Evolutionary conservation across 768 basidiomycete genomes (phyloP).

Genomic region (Mycena pura): DNA sequence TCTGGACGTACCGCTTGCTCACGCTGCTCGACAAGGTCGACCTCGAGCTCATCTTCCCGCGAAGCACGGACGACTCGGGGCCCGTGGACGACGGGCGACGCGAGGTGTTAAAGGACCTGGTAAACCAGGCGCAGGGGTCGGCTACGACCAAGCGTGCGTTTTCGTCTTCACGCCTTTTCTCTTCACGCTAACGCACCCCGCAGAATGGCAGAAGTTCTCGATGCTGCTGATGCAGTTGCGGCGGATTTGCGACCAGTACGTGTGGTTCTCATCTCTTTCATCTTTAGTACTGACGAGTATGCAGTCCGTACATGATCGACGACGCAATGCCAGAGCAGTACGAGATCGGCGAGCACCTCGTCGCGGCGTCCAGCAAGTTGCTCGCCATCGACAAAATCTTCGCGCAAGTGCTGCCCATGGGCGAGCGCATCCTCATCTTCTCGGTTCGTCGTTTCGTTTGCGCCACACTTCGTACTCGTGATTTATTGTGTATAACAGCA

Average conservation of each 20-base stretch:
- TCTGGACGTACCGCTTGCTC: constrained; percentile 65
- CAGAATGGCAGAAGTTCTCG: constrained; percentile 64
- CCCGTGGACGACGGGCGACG: constrained; percentile 43
- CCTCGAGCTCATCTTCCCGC: constrained; percentile 54
- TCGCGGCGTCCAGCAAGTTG: constrained; percentile 62
- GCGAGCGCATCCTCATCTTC: constrained; percentile 72
- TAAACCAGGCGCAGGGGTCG: constrained; percentile 43
- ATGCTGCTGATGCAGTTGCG: constrained; percentile 77
- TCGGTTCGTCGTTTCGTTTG: constrained; percentile 48
- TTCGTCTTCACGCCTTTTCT: not conserved
- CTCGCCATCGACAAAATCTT: constrained; percentile 66
- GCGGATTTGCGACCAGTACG: constrained; percentile 74
- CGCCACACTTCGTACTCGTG: not conserved
- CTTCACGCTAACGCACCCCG: not conserved
- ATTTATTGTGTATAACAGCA: constrained; percentile 44
- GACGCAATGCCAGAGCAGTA: constrained; percentile 58
- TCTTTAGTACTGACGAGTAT: not conserved
- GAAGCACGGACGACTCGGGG: constrained; percentile 31
- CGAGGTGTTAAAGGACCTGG: constrained; percentile 48
- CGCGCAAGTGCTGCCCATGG: constrained; percentile 60
- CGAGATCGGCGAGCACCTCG: constrained; percentile 59
- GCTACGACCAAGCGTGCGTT: constrained; percentile 38
- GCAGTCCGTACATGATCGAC: constrained; percentile 59
- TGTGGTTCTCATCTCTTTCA: not conserved
- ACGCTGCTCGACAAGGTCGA: constrained; percentile 58